Base-by-base conservation (phyloP, 306 rosid species). In the Glycyrrhiza uralensis region DNA sequence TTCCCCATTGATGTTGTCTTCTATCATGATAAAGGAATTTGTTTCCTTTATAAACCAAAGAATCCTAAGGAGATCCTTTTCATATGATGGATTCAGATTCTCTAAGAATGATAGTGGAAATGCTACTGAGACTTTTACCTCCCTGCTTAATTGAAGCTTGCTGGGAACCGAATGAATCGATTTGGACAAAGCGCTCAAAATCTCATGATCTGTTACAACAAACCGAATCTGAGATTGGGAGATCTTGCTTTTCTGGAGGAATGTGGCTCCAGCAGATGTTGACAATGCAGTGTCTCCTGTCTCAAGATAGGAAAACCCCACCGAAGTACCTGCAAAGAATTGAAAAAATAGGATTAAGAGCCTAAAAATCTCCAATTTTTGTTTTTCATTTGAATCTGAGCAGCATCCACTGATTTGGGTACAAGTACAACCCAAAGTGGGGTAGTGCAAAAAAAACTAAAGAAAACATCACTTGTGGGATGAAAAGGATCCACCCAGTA, bases 91-190 rank as follows among this genome's bases (percentile, higher is more conserved):
- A 15, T 69, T 76, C 81, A 82, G 22, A 63, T 80, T 84, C 71
- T 77, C 78, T 55, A 90, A 67, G 77, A 71, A 56, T 55, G 86
- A 41, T 52, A 84, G 64, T 52, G 96, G 80, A 83, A 87, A 87
- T 63, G 88, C 88, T 5, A 80, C 88, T 1, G 88, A 84, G 56
- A 90, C 67, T 59, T 75, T 86, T 30, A 85, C 82, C 81, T 76
- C 76, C 12, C 12, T 61, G 38, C 61, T 78, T n/a, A 64, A 9
- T 15, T 38, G 75, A 67, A 80, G 68, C n/a, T 78, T 71, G 4
- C 71, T 30, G 47, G 87, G 82, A 71, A 39, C 72, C 56, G 85
- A 76, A 38, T 79, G 87, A 42, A 87, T 30, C 33, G 77, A 62
- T 63, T 75, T 32, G n/a, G 71, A 54, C 5, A 88, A 62, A 42